Base-by-base conservation (phyloP, 1,284 basidiomycete genomes). In the Stereum hirsutum region DNA sequence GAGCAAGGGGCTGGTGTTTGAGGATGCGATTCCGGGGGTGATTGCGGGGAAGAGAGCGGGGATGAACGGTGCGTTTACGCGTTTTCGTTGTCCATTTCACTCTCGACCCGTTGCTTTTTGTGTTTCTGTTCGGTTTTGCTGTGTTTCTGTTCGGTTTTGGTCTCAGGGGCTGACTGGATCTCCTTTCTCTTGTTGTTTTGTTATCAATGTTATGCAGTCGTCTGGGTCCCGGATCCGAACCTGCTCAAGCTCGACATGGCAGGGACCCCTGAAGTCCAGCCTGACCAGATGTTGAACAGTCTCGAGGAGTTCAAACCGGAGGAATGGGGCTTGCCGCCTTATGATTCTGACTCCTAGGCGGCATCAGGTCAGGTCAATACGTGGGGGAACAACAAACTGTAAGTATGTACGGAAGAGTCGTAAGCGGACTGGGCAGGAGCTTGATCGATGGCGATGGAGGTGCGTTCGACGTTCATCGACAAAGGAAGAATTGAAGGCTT, bases 151-250 rank as follows among this genome's bases (percentile, higher is more conserved):
- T 14, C 17, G 5, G 4, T 36, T 12, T 41, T 5, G 6, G 5
- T 42, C 31, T n/a, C n/a, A n/a, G n/a, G n/a, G n/a, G n/a, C n/a
- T n/a, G n/a, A n/a, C n/a, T n/a, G n/a, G n/a, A n/a, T n/a, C n/a
- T n/a, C n/a, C n/a, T n/a, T n/a, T n/a, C n/a, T n/a, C n/a, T n/a
- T n/a, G n/a, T n/a, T n/a, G n/a, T n/a, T n/a, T n/a, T n/a, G n/a
- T n/a, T n/a, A n/a, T n/a, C n/a, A n/a, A n/a, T n/a, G n/a, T n/a
- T n/a, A 34, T n/a, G n/a, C 25, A 88, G 86, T 85, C 24, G 67
- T 85, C 6, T 89, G 86, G 86, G 73, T 88, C 12, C 86, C 87
- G 6, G 86, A 89, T 55, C 52, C 68, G 11, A 76, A 80, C 45
- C 62, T 89, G 6, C 60, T 78, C n/a, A 59, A 69, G 8, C 57